These are phyloP conservation scores for Fusarium nelsonii DNA, from an alignment of 2,329 filamentous ascomycete species.

Conservation along the genomic window DNA sequence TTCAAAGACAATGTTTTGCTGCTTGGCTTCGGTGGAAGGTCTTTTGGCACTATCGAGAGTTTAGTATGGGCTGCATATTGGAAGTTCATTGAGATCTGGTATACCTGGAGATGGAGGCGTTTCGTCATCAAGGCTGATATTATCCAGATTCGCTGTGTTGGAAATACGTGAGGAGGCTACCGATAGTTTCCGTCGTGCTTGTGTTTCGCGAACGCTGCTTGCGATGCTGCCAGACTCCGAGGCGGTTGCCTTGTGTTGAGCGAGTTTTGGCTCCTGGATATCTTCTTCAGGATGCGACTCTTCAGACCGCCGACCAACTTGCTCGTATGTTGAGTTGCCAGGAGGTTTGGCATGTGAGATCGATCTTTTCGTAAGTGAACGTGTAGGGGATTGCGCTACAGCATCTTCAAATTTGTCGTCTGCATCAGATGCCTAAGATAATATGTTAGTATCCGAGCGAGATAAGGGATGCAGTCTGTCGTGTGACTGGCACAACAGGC, in stretches of 20 bases:
- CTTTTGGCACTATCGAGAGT: conserved; percentile 47
- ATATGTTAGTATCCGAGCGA: conserved; percentile 33
- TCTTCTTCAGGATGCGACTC: conserved; percentile 24
- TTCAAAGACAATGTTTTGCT: conserved; percentile 72
- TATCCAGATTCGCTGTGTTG: conserved; percentile 63
- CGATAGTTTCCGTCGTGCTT: conserved; percentile 53
- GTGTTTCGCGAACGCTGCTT: conserved; percentile 31
- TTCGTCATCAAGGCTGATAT: conserved; percentile 75
- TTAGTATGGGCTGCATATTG: conserved; percentile 35
- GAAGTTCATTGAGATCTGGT: background rate
- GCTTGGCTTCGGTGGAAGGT: conserved; percentile 53
- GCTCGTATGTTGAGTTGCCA: conserved; percentile 24
- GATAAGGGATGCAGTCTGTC: conserved; percentile 28
- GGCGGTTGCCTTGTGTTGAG: conserved; percentile 33
- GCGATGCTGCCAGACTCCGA: conserved; percentile 34
- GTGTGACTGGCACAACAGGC: conserved; percentile 34
- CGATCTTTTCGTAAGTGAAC: conserved; percentile 70
- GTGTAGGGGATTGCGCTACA: conserved; percentile 71
- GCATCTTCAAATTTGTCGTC: conserved; percentile 82
- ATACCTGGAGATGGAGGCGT: conserved; percentile 51
- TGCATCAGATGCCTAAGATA: conserved; percentile 48
- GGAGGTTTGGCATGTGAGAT: conserved; percentile 53
- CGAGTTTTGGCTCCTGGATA: conserved; percentile 19
- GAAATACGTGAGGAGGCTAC: conserved; percentile 60
- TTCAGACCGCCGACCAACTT: conserved; percentile 26